Conservation (phyloP, 1,284 basidiomycete species). For the Lentinula novae-zelandiae region DNA sequence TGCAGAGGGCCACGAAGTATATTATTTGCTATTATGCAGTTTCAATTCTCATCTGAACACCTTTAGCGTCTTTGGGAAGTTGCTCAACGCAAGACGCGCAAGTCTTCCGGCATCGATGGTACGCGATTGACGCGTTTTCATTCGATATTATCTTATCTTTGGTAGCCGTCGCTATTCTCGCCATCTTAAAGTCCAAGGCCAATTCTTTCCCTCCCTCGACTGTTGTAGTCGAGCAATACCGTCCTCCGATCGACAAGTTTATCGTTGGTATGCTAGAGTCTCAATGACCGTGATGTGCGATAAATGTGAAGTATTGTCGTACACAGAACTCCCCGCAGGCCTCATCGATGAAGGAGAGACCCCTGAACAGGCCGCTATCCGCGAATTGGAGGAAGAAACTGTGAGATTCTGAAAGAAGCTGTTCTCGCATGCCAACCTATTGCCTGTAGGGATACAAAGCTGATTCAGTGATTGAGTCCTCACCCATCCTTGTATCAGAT, state of each 20-base stretch:
- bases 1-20: slow-evolving; percentile 67
- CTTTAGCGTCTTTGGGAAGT: slow-evolving; percentile 79
- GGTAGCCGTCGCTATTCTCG: slow-evolving; percentile 75
- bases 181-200: slow-evolving; percentile 71
- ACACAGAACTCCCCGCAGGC: slow-evolving; percentile 35
- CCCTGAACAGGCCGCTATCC: slow-evolving; percentile 71
- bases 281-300: not conserved
- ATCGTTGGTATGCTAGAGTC: slow-evolving; percentile 56
- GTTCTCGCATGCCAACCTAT: not conserved
- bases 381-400: slow-evolving; percentile 90
- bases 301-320: not conserved
- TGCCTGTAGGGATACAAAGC: slow-evolving; percentile 58
- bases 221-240: slow-evolving; percentile 85
- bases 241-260: slow-evolving; percentile 73
- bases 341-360: slow-evolving; percentile 81
- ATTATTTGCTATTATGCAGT: slow-evolving; percentile 13
- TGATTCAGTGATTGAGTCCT: slow-evolving; percentile 58
- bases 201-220: slow-evolving; percentile 68
- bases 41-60: not conserved
- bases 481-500: slow-evolving; percentile 71
- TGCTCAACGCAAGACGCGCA: slow-evolving; percentile 76
- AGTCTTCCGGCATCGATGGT: slow-evolving; percentile 80
- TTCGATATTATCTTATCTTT: not conserved
- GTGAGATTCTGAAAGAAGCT: not conserved
- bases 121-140: slow-evolving; percentile 1